Base-by-base conservation (phyloP, 2,329 filamentous ascomycete species). In the Paradendryphiella salina region DNA sequence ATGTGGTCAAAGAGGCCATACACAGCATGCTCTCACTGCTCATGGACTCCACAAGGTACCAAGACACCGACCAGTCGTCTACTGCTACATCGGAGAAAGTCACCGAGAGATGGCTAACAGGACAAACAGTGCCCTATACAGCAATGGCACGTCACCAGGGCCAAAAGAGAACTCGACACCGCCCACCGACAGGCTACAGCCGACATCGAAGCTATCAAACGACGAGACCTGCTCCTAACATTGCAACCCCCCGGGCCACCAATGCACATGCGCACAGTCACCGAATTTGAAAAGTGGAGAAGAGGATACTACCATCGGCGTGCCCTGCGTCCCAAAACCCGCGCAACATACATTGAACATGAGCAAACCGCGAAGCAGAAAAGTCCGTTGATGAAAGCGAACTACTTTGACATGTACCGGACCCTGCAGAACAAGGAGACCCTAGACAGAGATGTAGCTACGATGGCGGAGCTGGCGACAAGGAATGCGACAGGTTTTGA, bases 41-140 rank as follows among this genome's bases (percentile, higher is more conserved):
- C 13, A 38, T n/a, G 20, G 35, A 9, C 21, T 14, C 1, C n/a
- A 23, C 11, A 38, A 38, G 35, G 35, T 21, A 38, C 7, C 8
- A 23, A 5, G 4, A 1, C 11, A n/a, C 1, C 20, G 2, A n/a
- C n/a, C n/a, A 38, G 4, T 15, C 11, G 1, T 9, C 13, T 23
- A 6, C 23, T 10, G 8, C 23, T 8, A 3, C 7, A 26, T 1
- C 10, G 3, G 23, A n/a, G 11, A 21, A 18, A n/a, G 18, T 9
- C 10, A 8, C 11, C 3, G 18, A 18, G 1, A 14, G 1, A n/a
- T 1, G 37, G 43, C 43, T 46, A 6, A 47, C 11, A 11, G 14
- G 11, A 11, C n/a, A n/a, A 14, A 26, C 35, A 50, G 46, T 50
- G 46, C 8, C 40, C 20, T 4, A 31, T 5, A 15, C 40, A 41